Evolutionary conservation across 805 yeast genomes (phyloP).

Genomic region (Candida boleticola): DNA sequence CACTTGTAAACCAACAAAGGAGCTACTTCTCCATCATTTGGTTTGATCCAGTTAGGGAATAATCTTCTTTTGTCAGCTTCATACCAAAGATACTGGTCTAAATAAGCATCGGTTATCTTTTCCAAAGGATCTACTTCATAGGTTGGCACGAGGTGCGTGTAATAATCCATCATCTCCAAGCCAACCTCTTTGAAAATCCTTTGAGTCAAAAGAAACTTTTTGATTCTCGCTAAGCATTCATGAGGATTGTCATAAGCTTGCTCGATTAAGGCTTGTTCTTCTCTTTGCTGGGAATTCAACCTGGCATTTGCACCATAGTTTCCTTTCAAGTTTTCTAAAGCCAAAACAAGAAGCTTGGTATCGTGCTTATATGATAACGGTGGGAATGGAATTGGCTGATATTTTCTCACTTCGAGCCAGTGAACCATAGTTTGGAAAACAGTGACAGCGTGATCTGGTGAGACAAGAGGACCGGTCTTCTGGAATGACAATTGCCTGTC

Average conservation of each 20-base stretch:
- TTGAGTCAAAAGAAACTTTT: conserved; percentile 79
- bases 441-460: conserved; percentile 85
- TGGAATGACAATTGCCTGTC: conserved; percentile 78
- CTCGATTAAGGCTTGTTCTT: conserved; percentile 89
- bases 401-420: conserved; percentile 84
- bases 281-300: conserved; percentile 82
- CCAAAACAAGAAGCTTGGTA: conserved; percentile 83
- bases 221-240: conserved; percentile 82
- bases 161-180: conserved; percentile 88
- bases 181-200: conserved; percentile 88
- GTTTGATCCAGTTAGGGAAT: conserved; percentile 96
- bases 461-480: conserved; percentile 81
- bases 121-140: conserved; percentile 89
- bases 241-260: conserved; percentile 97
- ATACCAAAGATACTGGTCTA: conserved; percentile 95
- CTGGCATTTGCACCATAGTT: conserved; percentile 65
- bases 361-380: conserved; percentile 91
- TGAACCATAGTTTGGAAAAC: conserved; percentile 84
- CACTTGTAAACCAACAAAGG: conserved; percentile 90
- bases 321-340: conserved; percentile 85
- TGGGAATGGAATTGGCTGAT: conserved; percentile 90
- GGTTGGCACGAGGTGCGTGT: conserved; percentile 79
- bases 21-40: conserved; percentile 90
- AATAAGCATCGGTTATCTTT: conserved; percentile 92
- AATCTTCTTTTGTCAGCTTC: conserved; percentile 84